Conservation (phyloP, 2,329 filamentous ascomycete genomes). For the Hypoxylon sp. region DNA sequence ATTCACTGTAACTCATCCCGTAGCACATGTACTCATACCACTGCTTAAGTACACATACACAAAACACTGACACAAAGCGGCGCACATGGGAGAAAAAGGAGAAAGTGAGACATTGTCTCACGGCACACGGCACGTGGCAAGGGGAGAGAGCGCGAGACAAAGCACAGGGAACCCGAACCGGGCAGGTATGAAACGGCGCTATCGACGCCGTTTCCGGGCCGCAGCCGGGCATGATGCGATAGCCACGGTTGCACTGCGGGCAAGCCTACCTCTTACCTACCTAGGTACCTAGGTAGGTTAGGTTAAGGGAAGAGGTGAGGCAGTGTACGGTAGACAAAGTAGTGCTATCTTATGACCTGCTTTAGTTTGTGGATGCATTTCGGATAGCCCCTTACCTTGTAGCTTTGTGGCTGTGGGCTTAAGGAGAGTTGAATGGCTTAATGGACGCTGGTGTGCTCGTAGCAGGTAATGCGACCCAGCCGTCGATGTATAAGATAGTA, state of each 20-base stretch:
- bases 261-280: not conserved
- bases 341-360: not conserved
- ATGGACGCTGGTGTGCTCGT: not conserved
- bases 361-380: not conserved
- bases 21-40: not conserved
- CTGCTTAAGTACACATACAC: not conserved
- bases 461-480: not conserved
- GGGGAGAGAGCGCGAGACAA: conserved; percentile 10
- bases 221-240: conserved; percentile 8
- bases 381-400: not conserved
- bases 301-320: not conserved
- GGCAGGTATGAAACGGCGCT: conserved; percentile 20
- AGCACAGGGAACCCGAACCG: conserved; percentile 4
- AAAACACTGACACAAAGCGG: conserved; percentile 3
- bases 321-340: not conserved
- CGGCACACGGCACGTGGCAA: not conserved
- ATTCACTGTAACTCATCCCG: conserved; percentile 2
- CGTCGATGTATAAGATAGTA: not conserved
- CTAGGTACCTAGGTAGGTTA: not conserved
- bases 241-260: not conserved
- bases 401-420: not conserved
- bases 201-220: conserved; percentile 9
- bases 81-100: conserved; percentile 10
- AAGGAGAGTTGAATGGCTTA: not conserved
- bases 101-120: conserved; percentile 26